Base-by-base conservation (phyloP, 2,329 filamentous ascomycete genomes). In the Clathrospora elynae region DNA sequence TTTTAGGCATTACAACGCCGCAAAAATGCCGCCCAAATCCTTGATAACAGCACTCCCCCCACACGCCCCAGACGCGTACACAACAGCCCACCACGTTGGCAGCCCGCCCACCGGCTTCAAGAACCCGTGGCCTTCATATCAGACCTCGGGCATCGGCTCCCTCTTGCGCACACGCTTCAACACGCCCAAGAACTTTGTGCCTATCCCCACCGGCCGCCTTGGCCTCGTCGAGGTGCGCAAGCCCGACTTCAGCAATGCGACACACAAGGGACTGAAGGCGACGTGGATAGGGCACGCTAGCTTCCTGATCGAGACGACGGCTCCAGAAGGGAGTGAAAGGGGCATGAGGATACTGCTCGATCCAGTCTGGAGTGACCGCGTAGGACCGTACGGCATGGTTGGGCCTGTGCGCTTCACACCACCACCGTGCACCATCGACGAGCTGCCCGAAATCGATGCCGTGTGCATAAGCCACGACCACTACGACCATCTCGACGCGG, bases 391-490 rank as follows among this genome's bases (percentile, higher is more conserved):
- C 25, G 63, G 67, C 11, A 70, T 70, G 39, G 53, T 74, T 1
- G 79, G 78, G 0, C 79, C 79, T 0, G 75, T 77, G 35, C 68
- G 79, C 22, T 79, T 79, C 40, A 76, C 74, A 10, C 76, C 74
- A 3, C 68, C 76, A 3, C 79, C 79, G 1, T 81, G 78, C 54
- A 52, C 58, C 0, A 53, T 79, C 2, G 66, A 74, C 2, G 76
- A 79, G 12, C 55, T 81, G 2, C 78, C 79, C 0, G 70, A 76
- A 2, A 64, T 81, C 7, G 78, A 82, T 41, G 57, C 76, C 2
- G 70, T 82, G 3, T 64, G 73, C 43, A 78, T 82, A 33, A 78
- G 73, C 39, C 79, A 82, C 57, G 78, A 80, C 50, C 79, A 82
- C 54, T 81, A 80, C 51, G 78, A 82, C 50, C 79, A 82, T 46